Percentiles rank a stretch among this genome's conserved stretches.
These are phyloP conservation scores for Vitis cinerea DNA, from an alignment of 164 flowering plant genomes.

Conservation along the genomic window DNA sequence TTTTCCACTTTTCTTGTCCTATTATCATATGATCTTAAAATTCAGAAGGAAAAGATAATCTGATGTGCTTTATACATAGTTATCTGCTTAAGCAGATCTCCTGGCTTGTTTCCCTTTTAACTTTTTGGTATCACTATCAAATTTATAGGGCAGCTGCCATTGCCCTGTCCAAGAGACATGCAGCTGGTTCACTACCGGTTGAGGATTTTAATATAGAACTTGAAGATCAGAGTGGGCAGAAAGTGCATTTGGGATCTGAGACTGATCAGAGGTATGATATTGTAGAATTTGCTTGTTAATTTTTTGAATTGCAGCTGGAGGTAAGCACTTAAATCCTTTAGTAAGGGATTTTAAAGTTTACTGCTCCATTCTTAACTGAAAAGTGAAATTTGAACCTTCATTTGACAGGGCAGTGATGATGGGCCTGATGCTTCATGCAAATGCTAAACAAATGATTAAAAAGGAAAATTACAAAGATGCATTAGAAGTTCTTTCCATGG, in stretches of 20 bases:
- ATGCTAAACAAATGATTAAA: constrained; percentile 61
- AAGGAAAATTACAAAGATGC: constrained; percentile 71
- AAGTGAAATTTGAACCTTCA: not conserved
- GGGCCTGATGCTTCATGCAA: constrained; percentile 94
- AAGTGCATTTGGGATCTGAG: constrained; percentile 75
- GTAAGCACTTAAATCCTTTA: not conserved
- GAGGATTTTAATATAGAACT: constrained; percentile 83
- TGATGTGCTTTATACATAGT: not conserved
- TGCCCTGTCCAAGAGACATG: constrained; percentile 69
- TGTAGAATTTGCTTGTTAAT: not conserved
- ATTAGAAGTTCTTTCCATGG: constrained; percentile 87
- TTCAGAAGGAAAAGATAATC: no score
- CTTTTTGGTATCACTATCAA: constrained; percentile 4
- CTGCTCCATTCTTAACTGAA: not conserved
- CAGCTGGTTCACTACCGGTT: constrained; percentile 69
- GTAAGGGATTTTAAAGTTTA: not conserved
- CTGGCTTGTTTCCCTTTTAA: not conserved
- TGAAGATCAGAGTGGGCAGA: constrained; percentile 85
- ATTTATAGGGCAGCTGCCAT: constrained; percentile 69
- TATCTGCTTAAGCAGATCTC: not conserved
- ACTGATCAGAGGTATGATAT: constrained; percentile 70
- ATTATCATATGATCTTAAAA: no score
- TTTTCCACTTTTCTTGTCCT: not conserved
- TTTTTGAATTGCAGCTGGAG: no score
- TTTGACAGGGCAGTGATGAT: constrained; percentile 80